Percentiles rank a stretch among this genome's conserved stretches.
Conservation (phyloP, 768 basidiomycete genomes). For the Leucocoprinus leucothites region DNA sequence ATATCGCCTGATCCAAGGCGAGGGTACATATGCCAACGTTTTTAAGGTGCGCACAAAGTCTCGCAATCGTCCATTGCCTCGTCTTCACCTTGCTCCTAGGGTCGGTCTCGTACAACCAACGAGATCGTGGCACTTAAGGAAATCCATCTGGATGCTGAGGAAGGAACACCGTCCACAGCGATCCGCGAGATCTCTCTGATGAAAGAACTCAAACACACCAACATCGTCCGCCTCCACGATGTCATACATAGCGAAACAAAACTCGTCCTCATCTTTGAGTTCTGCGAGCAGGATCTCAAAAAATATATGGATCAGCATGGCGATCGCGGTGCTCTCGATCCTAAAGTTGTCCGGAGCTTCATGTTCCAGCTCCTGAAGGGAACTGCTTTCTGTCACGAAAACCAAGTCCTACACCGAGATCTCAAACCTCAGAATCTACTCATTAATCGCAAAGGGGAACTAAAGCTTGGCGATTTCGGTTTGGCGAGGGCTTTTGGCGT, state of each 20-base stretch:
- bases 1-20: conserved; percentile 58
- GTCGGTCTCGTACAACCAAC: conserved; percentile 94
- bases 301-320: conserved; percentile 99
- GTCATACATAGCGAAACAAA: conserved; percentile 99
- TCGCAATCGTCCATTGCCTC: background rate
- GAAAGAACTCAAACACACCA: conserved; percentile 99
- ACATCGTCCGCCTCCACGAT: conserved; percentile 97
- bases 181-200: conserved; percentile 99
- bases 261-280: conserved; percentile 97
- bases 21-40: conserved; percentile 96
- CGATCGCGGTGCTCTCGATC: conserved; percentile 91
- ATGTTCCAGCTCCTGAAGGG: conserved; percentile 98
- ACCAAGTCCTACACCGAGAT: conserved; percentile 95
- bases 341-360: conserved; percentile 89
- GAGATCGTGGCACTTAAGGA: conserved; percentile 98
- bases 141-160: conserved; percentile 98
- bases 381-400: conserved; percentile 98
- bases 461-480: conserved; percentile 98
- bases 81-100: conserved; percentile 39
- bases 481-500: conserved; percentile 97
- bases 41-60: conserved; percentile 66
- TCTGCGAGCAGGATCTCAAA: conserved; percentile 97
- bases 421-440: conserved; percentile 98
- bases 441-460: conserved; percentile 94
- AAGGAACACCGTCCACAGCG: conserved; percentile 97